Evolutionary conservation across 805 yeast species (phyloP), one percentile per base, ranked within the genome.

Genomic region (Saturnispora halmiae): DNA sequence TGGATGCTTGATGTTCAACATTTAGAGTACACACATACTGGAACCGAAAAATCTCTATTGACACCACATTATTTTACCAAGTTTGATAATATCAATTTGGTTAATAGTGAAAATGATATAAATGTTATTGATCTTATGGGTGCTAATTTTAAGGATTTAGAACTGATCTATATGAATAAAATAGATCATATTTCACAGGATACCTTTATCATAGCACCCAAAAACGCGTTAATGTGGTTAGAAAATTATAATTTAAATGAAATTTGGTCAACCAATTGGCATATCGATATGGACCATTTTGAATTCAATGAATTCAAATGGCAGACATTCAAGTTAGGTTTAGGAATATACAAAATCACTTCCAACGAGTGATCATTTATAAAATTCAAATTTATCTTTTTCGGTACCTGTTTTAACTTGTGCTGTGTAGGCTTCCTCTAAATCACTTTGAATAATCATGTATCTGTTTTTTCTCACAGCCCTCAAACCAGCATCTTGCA

Each of bases 401-500:
- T 94, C 98, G 50, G 79, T 77, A 42, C 94, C 95, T 3, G 95
- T 75, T 71, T 92, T 92, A 49, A 94, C 98, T 71, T 92, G 98
- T 30, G 95, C 67, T 41, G 94, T 82, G 67, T 92, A 92, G 6
- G 98, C 98, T 67, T 92, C 99, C 62, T 92, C 99, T 59, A 92
- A 70, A 67, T 92, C 99, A 58, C 81, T 79, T 66, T 92, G 97
- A 56, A 94, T 70, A 50, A 92, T 94, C 64, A 92, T 94, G 62
- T 94, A 92, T 66, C 99, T 77, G 64, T 92, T 92, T 69, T 90
- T 92, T 69, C 99, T 82, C 35, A 92, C 97, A 2, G 99, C 99
- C 53, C 98, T 78, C 52, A 92, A 73, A 51, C 99, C 99, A 22
- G 99, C 99, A 66, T 94, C 99, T 73, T 92, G 99, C 98, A 92